Evolutionary conservation across 2,329 filamentous ascomycete species (phyloP).

Genomic region (Lachnum nothofagi): DNA sequence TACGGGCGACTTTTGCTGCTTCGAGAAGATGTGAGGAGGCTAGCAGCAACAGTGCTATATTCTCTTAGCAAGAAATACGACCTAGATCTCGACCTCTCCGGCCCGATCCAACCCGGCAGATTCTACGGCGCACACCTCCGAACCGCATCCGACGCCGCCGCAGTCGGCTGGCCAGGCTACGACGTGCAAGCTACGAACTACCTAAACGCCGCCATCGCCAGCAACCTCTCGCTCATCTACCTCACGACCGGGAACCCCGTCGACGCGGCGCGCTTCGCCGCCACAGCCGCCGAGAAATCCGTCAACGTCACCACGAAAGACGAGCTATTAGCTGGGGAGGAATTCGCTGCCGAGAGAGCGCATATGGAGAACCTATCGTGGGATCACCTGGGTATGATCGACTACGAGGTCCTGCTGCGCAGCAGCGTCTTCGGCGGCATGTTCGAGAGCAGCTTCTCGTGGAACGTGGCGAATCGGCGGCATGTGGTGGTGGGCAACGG

Average conservation of each 20-base stretch:
- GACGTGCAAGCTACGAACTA: slow-evolving; percentile 33
- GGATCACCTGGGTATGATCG: slow-evolving; percentile 44
- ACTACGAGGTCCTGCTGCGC: slow-evolving; percentile 43
- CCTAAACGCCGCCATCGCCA: slow-evolving; percentile 28
- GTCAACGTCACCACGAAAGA: slow-evolving; percentile 38
- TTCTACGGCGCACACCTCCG: slow-evolving; percentile 36
- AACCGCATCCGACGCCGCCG: slow-evolving; percentile 32
- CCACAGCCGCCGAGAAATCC: slow-evolving; percentile 31
- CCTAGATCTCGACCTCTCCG: background rate
- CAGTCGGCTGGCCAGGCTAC: slow-evolving; percentile 34
- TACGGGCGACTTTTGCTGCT: slow-evolving; percentile 40
- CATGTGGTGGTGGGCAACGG: slow-evolving; percentile 6
- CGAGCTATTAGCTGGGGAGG: slow-evolving; percentile 34
- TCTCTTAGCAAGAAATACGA: slow-evolving; percentile 24
- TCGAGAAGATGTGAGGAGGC: slow-evolving; percentile 34
- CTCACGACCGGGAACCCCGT: slow-evolving; percentile 37
- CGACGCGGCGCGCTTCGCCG: slow-evolving; percentile 35
- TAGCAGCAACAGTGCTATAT: slow-evolving; percentile 32
- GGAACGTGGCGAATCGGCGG: slow-evolving; percentile 41
- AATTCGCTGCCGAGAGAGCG: slow-evolving; percentile 5
- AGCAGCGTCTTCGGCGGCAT: slow-evolving; percentile 38
- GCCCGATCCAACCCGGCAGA: slow-evolving; percentile 6
- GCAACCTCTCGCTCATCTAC: slow-evolving; percentile 34
- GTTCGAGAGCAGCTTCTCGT: slow-evolving; percentile 41
- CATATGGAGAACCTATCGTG: slow-evolving; percentile 35